A percentile compares a stretch with the other conserved stretches of the same genome.
These are phyloP conservation scores for Aspergillus sp. DNA, from an alignment of 2,329 filamentous ascomycete species.

Conservation along the genomic window DNA sequence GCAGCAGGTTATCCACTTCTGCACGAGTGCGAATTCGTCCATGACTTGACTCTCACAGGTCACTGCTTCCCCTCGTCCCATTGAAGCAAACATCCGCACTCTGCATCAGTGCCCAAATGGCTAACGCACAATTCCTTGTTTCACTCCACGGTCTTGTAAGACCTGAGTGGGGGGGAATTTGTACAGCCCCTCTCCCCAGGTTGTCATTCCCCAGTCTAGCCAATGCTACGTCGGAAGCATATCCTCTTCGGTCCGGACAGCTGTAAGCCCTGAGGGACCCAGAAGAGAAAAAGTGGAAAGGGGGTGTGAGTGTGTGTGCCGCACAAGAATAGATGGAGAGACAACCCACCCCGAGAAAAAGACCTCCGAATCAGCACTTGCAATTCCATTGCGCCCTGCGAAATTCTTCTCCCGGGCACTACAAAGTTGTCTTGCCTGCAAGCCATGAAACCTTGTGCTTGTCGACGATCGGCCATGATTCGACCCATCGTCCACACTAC, in stretches of 20 bases:
- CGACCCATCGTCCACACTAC: slow-evolving; percentile 4
- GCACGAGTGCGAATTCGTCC: slow-evolving; percentile 24
- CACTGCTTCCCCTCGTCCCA: slow-evolving; percentile 9
- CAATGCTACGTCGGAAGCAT: background rate
- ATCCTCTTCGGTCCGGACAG: background rate
- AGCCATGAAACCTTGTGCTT: slow-evolving; percentile 20
- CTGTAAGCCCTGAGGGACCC: background rate
- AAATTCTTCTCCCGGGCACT: slow-evolving; percentile 2
- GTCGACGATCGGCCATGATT: slow-evolving; percentile 13
- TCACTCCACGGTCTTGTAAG: slow-evolving; percentile 5
- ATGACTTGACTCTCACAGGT: slow-evolving; percentile 9
- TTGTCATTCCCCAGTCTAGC: slow-evolving; percentile 8
- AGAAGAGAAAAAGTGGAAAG: background rate
- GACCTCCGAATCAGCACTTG: background rate
- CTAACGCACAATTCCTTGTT: slow-evolving; percentile 10
- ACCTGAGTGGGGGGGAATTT: slow-evolving; percentile 1
- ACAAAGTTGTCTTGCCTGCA: slow-evolving; percentile 11
- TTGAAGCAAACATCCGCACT: slow-evolving; percentile 12
- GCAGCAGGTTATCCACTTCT: slow-evolving; percentile 23
- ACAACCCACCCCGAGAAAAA: background rate
- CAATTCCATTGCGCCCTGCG: background rate
- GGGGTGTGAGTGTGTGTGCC: background rate
- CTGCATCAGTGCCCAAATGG: slow-evolving; percentile 28
- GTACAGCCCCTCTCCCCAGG: slow-evolving; percentile 5
- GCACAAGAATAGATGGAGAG: background rate